phyloP scores from a whole-genome alignment of 768 basidiomycete genomes.

The Podaxis carcinomalis region DNA sequence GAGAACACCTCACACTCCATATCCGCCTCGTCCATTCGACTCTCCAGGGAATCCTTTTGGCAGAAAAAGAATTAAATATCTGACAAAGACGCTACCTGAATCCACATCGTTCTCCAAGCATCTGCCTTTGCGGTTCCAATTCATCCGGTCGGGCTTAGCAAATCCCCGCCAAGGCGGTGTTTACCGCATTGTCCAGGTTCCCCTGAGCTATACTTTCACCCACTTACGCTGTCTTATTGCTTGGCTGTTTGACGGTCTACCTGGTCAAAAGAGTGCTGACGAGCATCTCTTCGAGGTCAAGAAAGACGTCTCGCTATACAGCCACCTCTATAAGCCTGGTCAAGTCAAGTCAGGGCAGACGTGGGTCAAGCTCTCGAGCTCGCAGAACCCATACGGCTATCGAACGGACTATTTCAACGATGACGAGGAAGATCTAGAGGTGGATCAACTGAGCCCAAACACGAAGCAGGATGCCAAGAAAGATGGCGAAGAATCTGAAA shows the following conservation, averaged over 20 bases:
- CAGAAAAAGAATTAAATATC: constrained; percentile 40
- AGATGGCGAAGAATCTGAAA: constrained; percentile 21
- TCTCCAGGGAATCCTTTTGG: constrained; percentile 73
- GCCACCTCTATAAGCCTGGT: constrained; percentile 38
- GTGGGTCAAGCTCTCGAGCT: constrained; percentile 47
- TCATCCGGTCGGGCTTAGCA: constrained; percentile 31
- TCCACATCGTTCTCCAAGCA: constrained; percentile 55
- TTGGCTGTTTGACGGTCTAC: constrained; percentile 48
- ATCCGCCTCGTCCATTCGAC: constrained; percentile 50
- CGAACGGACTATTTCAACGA: constrained; percentile 28
- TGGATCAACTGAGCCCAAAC: constrained; percentile 32
- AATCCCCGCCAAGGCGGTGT: constrained; percentile 41
- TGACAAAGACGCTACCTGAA: constrained; percentile 34
- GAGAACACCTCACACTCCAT: constrained; percentile 29
- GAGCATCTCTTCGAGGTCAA: constrained; percentile 63
- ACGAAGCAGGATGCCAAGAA: constrained; percentile 27
- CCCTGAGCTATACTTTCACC: constrained; percentile 63
- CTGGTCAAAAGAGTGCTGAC: constrained; percentile 20
- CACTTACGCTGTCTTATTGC: constrained; percentile 60
- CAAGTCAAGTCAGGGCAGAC: constrained; percentile 49
- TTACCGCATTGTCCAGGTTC: constrained; percentile 65
- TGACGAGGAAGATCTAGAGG: constrained; percentile 25
- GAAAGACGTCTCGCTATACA: constrained; percentile 39
- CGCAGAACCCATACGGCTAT: constrained; percentile 48
- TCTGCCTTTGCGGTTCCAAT: constrained; percentile 60